A percentile compares a stretch with the other conserved stretches of the same genome.
Evolutionary conservation across 495 filamentous ascomycete species (phyloP).

Genomic region (Parathielavia appendiculata): DNA sequence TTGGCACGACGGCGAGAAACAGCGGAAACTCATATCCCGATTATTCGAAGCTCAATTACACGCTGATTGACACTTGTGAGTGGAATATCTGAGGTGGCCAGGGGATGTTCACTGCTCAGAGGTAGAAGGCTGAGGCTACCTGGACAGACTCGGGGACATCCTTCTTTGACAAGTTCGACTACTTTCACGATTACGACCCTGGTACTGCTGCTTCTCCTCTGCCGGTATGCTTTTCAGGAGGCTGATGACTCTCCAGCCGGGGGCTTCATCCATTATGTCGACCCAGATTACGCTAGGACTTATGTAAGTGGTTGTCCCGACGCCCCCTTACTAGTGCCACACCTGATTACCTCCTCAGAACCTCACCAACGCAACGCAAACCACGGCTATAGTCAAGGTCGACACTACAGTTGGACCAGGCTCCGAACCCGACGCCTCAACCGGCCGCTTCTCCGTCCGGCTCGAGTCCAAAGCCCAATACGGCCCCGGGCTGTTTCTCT

Average conservation of each 20-base stretch:
- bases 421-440: slow-evolving; percentile 31
- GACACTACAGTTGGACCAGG: slow-evolving; percentile 38
- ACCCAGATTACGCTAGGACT: slow-evolving; percentile 16
- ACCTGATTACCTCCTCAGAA: slow-evolving; percentile 44
- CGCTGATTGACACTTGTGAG: slow-evolving; percentile 36
- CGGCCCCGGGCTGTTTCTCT: slow-evolving; percentile 52
- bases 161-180: slow-evolving; percentile 56
- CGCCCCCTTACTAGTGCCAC: background rate
- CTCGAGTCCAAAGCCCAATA: slow-evolving; percentile 51
- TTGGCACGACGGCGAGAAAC: slow-evolving; percentile 46
- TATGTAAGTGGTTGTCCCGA: slow-evolving; percentile 22
- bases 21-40: slow-evolving; percentile 32
- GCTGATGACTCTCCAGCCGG: slow-evolving; percentile 18
- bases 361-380: slow-evolving; percentile 47
- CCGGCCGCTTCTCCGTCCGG: slow-evolving; percentile 53
- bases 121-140: background rate
- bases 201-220: background rate
- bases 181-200: slow-evolving; percentile 33
- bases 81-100: background rate
- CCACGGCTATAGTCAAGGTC: slow-evolving; percentile 42
- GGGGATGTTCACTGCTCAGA: background rate
- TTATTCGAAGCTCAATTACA: slow-evolving; percentile 37
- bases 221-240: background rate
- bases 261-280: slow-evolving; percentile 45
- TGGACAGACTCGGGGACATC: slow-evolving; percentile 36